Conservation (phyloP, 1,139 yeast genomes). For the Blastobotrys buckinghamii region DNA sequence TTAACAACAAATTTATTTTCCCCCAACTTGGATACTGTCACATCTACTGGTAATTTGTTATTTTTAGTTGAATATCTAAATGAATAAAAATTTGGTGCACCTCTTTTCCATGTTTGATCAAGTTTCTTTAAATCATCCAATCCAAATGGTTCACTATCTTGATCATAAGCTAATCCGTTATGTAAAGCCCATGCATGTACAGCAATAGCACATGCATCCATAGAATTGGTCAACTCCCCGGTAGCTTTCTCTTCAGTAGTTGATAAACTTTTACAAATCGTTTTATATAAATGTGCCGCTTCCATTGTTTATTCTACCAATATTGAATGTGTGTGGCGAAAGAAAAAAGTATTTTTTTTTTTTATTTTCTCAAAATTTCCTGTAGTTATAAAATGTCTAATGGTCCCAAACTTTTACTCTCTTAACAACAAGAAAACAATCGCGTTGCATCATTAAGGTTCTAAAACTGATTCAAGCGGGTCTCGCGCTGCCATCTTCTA, state of each 20-base stretch:
- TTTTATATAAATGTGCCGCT: slow-evolving; percentile 24
- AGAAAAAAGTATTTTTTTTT: too few species aligned
- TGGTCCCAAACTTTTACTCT: too few species aligned
- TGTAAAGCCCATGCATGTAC: slow-evolving; percentile 21
- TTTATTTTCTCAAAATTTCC: too few species aligned
- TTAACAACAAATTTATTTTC: slow-evolving; percentile 13
- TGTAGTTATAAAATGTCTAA: too few species aligned
- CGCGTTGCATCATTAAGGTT: too few species aligned
- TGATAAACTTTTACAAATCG: slow-evolving; percentile 16
- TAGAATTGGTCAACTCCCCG: slow-evolving; percentile 15
- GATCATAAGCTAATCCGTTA: slow-evolving; percentile 10
- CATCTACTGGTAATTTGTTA: slow-evolving; percentile 13
- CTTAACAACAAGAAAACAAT: too few species aligned
- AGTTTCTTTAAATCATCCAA: slow-evolving; percentile 9
- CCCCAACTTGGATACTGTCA: slow-evolving; percentile 18
- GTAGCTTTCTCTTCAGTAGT: slow-evolving; percentile 19
- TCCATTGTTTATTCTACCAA: slow-evolving; percentile 12
- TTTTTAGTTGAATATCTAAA: slow-evolving; percentile 14
- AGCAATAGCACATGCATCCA: slow-evolving; percentile 23
- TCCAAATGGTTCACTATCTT: slow-evolving; percentile 9
- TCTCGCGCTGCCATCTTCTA: too few species aligned
- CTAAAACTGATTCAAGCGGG: too few species aligned
- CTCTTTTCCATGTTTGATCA: slow-evolving; percentile 18
- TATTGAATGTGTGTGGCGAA: too few species aligned
- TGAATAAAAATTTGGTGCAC: slow-evolving; percentile 22